Percentiles rank a stretch among this genome's conserved stretches.
These are phyloP conservation scores for Eustoma russellianum DNA, from an alignment of 257 asterid species.

Conservation along the genomic window DNA sequence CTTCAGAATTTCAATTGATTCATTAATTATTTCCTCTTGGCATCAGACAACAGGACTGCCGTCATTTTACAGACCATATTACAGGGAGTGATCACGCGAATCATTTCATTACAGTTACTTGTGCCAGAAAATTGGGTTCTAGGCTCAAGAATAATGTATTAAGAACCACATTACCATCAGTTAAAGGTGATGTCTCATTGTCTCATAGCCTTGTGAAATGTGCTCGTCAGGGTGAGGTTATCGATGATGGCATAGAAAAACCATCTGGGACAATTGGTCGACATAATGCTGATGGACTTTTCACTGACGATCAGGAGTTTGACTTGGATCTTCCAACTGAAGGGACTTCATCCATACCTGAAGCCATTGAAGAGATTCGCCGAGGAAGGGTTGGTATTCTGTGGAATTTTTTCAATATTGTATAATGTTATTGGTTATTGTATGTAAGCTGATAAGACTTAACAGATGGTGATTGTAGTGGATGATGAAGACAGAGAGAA, in stretches of 20 bases:
- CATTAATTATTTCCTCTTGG: not conserved
- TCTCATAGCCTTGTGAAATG: not conserved
- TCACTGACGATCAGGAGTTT: constrained; percentile 10
- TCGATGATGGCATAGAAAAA: not conserved
- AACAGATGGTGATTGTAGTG: constrained; percentile 22
- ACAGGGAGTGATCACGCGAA: constrained; percentile 5
- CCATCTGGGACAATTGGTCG: constrained; percentile 4
- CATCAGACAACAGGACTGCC: constrained; percentile 1
- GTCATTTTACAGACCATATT: not conserved
- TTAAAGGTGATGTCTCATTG: not conserved
- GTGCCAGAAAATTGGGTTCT: constrained; percentile 2
- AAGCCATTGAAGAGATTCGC: constrained; percentile 20
- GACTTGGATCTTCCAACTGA: constrained; percentile 20
- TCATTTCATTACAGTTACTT: not conserved
- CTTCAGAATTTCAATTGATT: not conserved
- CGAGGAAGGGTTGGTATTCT: constrained; percentile 16
- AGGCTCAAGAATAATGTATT: constrained; percentile 6
- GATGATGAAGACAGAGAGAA: constrained; percentile 25
- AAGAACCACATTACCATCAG: not conserved
- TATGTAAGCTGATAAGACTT: not conserved
- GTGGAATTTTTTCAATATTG: not conserved
- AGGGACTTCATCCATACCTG: constrained; percentile 18
- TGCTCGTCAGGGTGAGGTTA: constrained; percentile 4
- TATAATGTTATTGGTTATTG: not conserved
- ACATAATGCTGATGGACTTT: constrained; percentile 9